Conservation (phyloP, 768 basidiomycete genomes). For the Terana coerulea region DNA sequence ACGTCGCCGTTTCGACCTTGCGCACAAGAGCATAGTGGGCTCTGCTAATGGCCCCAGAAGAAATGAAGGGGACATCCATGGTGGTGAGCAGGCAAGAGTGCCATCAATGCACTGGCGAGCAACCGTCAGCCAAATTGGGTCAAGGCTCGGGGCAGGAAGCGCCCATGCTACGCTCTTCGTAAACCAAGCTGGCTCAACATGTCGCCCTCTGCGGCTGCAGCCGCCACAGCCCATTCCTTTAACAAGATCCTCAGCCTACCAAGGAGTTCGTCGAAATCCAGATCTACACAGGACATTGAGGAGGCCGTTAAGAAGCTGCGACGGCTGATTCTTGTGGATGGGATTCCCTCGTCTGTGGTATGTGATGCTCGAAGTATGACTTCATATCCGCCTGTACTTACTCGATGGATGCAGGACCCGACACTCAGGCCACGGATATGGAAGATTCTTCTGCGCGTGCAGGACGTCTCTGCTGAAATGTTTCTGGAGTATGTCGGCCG, state of each 20-base stretch:
- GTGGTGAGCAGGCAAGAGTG: constrained; percentile 1
- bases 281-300: constrained; percentile 61
- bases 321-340: constrained; percentile 85
- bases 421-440: constrained; percentile 89
- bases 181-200: constrained; percentile 6
- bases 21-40: constrained; percentile 74
- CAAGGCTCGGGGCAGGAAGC: not conserved
- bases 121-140: not conserved
- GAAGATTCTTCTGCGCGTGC: constrained; percentile 88
- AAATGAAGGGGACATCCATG: constrained; percentile 78
- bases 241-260: constrained; percentile 76
- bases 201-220: constrained; percentile 21
- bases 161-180: not conserved
- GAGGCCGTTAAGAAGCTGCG: constrained; percentile 85
- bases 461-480: constrained; percentile 69
- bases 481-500: constrained; percentile 77
- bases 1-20: constrained; percentile 60
- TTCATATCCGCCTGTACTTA: not conserved
- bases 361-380: constrained; percentile 26
- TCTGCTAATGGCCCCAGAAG: constrained; percentile 75
- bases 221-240: constrained; percentile 64
- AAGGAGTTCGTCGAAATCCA: constrained; percentile 59
- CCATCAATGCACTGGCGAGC: constrained; percentile 1
- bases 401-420: constrained; percentile 50
- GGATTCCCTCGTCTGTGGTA: constrained; percentile 77